Conservation (phyloP, 164 flowering plant genomes). For the Liriodendron chinense region DNA sequence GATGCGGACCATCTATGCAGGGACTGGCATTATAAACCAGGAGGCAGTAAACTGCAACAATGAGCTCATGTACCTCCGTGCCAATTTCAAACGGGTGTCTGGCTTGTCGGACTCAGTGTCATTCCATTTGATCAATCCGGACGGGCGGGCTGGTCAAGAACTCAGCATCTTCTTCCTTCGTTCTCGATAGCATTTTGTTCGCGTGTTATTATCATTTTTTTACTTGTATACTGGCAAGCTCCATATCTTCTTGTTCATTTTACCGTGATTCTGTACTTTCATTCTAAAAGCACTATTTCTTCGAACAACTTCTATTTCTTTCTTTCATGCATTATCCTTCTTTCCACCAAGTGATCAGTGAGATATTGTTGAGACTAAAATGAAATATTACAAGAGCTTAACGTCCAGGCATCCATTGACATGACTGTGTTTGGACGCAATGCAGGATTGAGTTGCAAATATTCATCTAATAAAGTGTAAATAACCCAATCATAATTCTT, state of each 20-base stretch:
- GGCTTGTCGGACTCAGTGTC: conserved; percentile 74
- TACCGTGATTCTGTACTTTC: not conserved
- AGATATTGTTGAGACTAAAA: too few relatives aligned
- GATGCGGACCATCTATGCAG: conserved; percentile 4
- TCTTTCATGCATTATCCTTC: not conserved
- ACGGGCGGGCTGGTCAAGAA: conserved; percentile 60
- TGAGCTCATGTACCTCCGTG: conserved; percentile 62
- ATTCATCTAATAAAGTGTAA: too few relatives aligned
- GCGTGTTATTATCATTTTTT: too few relatives aligned
- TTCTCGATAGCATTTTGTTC: conserved; percentile 19
- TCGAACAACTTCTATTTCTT: not conserved
- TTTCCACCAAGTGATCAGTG: not conserved
- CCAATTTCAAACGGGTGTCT: conserved; percentile 67
- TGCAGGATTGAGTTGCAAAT: too few relatives aligned
- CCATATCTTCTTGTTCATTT: not conserved
- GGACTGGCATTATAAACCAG: not conserved
- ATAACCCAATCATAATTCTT: too few relatives aligned
- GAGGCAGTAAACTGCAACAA: not conserved
- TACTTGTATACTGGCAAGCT: not conserved
- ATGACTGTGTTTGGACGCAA: too few relatives aligned
- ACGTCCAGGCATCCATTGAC: too few relatives aligned
- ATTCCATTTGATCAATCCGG: conserved; percentile 75
- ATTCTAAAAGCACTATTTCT: not conserved
- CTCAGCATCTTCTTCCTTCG: conserved; percentile 84
- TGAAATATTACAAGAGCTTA: too few relatives aligned